Conservation (phyloP, 1,284 basidiomycete species). For the Ceratobasidium sp. region DNA sequence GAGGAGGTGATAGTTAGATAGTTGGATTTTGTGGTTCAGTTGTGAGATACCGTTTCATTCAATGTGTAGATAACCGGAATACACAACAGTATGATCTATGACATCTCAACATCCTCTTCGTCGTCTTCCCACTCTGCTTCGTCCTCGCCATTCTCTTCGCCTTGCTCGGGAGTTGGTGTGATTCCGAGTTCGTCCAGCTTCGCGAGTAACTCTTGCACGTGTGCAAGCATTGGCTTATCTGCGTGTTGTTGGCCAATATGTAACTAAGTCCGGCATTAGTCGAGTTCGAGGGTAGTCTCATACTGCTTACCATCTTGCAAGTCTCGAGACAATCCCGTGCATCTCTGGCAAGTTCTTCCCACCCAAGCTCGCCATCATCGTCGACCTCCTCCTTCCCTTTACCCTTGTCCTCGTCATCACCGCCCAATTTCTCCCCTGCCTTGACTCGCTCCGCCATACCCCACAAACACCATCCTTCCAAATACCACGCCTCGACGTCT, state of each 20-base stretch:
- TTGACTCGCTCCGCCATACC: constrained; percentile 78
- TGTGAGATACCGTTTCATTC: constrained; percentile 19
- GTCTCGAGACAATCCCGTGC: constrained; percentile 86
- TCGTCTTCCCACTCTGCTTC: constrained; percentile 66
- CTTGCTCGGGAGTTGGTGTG: constrained; percentile 70
- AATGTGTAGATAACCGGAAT: constrained; percentile 30
- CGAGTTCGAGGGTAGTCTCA: constrained; percentile 4
- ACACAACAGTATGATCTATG: constrained; percentile 51
- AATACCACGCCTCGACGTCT: constrained; percentile 93
- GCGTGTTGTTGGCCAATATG: constrained; percentile 80
- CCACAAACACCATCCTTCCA: constrained; percentile 96
- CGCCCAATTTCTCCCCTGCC: constrained; percentile 34
- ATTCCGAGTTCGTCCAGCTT: constrained; percentile 81
- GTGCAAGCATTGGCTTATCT: constrained; percentile 84
- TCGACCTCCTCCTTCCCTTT: constrained; percentile 58
- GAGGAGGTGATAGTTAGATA: background rate
- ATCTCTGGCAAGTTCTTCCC: constrained; percentile 86
- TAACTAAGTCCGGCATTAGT: constrained; percentile 65
- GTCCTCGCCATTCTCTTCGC: constrained; percentile 63
- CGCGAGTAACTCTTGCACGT: constrained; percentile 79
- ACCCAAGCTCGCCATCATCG: constrained; percentile 72
- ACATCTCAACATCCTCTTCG: constrained; percentile 77
- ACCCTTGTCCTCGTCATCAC: constrained; percentile 66
- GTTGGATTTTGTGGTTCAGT: background rate
- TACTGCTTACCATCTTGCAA: constrained; percentile 76